Base-by-base conservation (phyloP, 2,329 filamentous ascomycete genomes). In the Calonectria pseudoturangicola region DNA sequence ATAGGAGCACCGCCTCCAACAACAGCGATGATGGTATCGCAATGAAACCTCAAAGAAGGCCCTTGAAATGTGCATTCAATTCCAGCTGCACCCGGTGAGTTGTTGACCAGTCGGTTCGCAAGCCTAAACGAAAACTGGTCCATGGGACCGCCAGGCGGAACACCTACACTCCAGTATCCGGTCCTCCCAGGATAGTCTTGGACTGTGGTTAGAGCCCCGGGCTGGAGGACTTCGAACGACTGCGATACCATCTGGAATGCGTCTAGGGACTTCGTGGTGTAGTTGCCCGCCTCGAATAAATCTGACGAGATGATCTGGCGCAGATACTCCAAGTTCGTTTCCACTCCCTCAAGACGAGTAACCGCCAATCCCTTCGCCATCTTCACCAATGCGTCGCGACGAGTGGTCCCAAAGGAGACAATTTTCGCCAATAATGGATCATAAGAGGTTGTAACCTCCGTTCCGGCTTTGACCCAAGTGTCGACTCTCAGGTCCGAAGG, bases 361-460 rank as follows among this genome's bases (percentile, higher is more conserved):
- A 90, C 84, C 77, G 91, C 90, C 5, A 95, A 83, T 0, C 92
- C 92, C 0, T 87, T 83, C 0, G 87, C 87, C 21, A 95, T 85
- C 72, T 93, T 94, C 65, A 90, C 87, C 7, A 94, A 86, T 0
- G 93, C 92, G 48, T 91, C 89, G 72, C 88, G 83, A 28, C 93
- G 88, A 54, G 88, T 88, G 1, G 86, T 84, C 0, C 90, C 93
- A 65, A 88, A 88, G 0, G 94, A 91, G 66, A 95, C 95, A 74
- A 95, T 85, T 80, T 95, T 95, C 1, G 93, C 91, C 62, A 95
- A 92, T 88, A 95, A 92, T 0, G 93, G 93, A 77, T 95, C 93
- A 80, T 95, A 95, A 75, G 93, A 91, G 4, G 92, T 91, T 0
- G 93, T 93, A 2, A 95, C 90, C 76, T 93, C 89, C 70, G 94